Percentiles rank a stretch among this genome's conserved stretches.
Conservation (phyloP, 1,284 basidiomycete genomes). For the Ceratobasidium sp. region DNA sequence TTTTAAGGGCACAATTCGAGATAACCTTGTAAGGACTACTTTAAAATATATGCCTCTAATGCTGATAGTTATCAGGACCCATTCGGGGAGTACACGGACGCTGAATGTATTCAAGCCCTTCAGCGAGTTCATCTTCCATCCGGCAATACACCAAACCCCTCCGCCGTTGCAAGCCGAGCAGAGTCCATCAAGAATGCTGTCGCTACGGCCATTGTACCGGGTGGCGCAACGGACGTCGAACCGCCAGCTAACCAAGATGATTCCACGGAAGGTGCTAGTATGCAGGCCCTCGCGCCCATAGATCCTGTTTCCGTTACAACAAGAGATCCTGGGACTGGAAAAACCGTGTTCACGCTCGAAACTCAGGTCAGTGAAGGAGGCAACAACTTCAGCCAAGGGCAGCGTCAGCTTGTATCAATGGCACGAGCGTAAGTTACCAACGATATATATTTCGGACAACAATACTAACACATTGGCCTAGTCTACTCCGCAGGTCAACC, state of each 20-base stretch:
- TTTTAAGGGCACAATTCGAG: conserved; percentile 36
- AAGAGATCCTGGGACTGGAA: conserved; percentile 30
- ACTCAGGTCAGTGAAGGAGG: conserved; percentile 84
- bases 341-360: conserved; percentile 68
- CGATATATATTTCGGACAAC: neutral
- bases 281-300: neutral
- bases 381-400: conserved; percentile 86
- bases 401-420: conserved; percentile 85
- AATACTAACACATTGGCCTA: neutral
- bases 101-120: conserved; percentile 73
- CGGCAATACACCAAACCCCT: conserved; percentile 9
- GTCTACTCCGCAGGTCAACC: conserved; percentile 38
- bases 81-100: conserved; percentile 85
- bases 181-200: conserved; percentile 23
- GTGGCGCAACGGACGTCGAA: neutral
- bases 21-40: conserved; percentile 14
- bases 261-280: neutral
- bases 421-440: conserved; percentile 57
- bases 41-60: neutral
- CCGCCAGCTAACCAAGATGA: neutral
- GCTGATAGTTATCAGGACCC: conserved; percentile 73
- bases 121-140: conserved; percentile 67
- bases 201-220: neutral
- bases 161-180: conserved; percentile 19
- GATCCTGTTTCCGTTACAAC: conserved; percentile 18